Evolutionary conservation across 495 filamentous ascomycete species (phyloP), one percentile per base, ranked within the genome.

Genomic region (Xylaria curta): DNA sequence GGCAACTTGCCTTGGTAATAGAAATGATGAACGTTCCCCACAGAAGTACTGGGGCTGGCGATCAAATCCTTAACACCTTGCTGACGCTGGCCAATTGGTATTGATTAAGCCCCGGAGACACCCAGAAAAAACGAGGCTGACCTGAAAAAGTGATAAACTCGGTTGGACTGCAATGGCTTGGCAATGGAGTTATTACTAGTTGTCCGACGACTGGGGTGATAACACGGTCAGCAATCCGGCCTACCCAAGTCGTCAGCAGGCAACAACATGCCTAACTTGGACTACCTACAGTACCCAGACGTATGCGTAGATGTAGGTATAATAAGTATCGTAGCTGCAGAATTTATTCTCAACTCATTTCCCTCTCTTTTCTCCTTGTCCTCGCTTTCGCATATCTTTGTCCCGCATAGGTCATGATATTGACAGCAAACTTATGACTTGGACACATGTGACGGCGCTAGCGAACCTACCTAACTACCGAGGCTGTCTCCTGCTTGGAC

Each of bases 21-120:
- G 40, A 46, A 54, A 54, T 58, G 42, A 40, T 68, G 21, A 59
- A n/a, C 21, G n/a, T 47, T 47, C 38, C 49, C 65, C 47, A 67
- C 49, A 67, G 36, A 4, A 3, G 9, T n/a, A 67, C 44, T 49
- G 33, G 47, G 65, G 47, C 24, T 24, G 33, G 38, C 66, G 24
- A 68, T 46, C 53, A 47, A 19, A 36, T 24, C 66, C 33, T 6
- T 15, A 26, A 28, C 42, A 56, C 56, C 38, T 15, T 61, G 44
- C 46, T 70, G 46, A 38, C 46, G 31, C 63, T 54, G 46, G 46
- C 44, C 46, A 33, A 70, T 42, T 40, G n/a, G 21, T 28, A 40
- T 53, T 60, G 46, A 31, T 36, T 63, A 17, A 4, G 10, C 40
- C 17, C 33, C 8, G 33, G 21, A 54, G 21, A 51, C 46, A 15